Evolutionary conservation across 1,139 yeast genomes (phyloP).

Genomic region (Hanseniaspora sp.): DNA sequence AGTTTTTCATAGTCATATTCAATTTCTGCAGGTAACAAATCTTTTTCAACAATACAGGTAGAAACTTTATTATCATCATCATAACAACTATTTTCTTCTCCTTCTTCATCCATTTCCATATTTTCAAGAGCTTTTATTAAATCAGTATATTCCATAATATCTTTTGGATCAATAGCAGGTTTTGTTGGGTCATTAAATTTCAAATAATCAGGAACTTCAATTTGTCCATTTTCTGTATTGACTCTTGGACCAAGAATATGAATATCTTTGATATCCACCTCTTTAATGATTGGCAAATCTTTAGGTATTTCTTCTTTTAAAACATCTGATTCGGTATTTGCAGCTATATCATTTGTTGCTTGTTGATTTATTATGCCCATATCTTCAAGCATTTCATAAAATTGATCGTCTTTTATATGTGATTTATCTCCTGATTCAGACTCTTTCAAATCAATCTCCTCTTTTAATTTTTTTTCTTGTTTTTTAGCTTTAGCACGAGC

Average conservation of each 20-base stretch:
- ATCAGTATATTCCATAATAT: constrained; percentile 30
- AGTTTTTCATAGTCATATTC: constrained; percentile 27
- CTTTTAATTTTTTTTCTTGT: constrained; percentile 1
- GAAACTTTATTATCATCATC: constrained; percentile 38
- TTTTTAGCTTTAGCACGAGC: constrained; percentile 11
- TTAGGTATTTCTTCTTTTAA: constrained; percentile 13
- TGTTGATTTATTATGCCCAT: constrained; percentile 34
- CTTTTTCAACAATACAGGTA: constrained; percentile 29
- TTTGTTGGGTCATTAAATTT: constrained; percentile 14
- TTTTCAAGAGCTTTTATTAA: constrained; percentile 36
- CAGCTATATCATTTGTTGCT: neutral
- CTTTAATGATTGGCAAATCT: constrained; percentile 15
- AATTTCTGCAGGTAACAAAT: constrained; percentile 28
- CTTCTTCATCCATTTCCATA: constrained; percentile 33
- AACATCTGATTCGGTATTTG: constrained; percentile 15
- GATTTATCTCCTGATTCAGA: constrained; percentile 17
- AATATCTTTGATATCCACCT: constrained; percentile 16
- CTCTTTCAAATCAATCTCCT: constrained; percentile 8
- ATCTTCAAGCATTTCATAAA: constrained; percentile 39
- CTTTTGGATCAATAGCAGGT: constrained; percentile 40
- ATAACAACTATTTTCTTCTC: no score
- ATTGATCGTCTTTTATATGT: constrained; percentile 29
- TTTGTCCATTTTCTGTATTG: constrained; percentile 4
- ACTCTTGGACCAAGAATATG: constrained; percentile 9
- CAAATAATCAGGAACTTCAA: constrained; percentile 11